Conservation (phyloP, 1,139 yeast genomes). For the Sugiyamaella grinbergsii region DNA sequence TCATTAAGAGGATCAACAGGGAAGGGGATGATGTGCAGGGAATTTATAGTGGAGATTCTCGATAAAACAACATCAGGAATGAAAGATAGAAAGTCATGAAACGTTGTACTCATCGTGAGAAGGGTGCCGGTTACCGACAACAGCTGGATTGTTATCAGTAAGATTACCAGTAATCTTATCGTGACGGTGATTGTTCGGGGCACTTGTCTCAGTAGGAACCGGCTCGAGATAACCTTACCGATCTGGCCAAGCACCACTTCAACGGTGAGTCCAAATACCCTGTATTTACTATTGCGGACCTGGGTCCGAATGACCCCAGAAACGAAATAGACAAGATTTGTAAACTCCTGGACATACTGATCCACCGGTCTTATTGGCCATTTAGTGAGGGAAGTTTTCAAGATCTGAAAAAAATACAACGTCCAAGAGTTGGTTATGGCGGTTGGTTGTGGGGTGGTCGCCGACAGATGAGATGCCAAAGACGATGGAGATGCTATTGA, state of each 20-base stretch:
- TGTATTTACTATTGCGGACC: neutral
- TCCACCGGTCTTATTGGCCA: too few species aligned
- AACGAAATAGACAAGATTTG: neutral
- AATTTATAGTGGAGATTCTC: neutral
- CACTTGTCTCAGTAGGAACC: neutral
- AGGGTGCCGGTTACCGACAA: neutral
- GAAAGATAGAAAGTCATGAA: neutral
- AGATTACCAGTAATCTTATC: neutral
- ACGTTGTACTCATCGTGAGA: neutral
- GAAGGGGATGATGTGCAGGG: constrained; percentile 1
- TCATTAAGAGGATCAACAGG: neutral
- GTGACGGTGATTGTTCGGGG: neutral
- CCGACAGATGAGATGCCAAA: neutral
- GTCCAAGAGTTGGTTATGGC: neutral
- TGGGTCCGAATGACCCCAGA: neutral
- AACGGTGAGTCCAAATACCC: neutral
- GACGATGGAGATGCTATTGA: neutral
- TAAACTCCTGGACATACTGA: neutral
- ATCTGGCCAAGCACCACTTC: neutral
- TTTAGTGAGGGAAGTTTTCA: neutral
- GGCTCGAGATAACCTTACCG: neutral
- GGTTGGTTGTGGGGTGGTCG: neutral
- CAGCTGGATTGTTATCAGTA: neutral
- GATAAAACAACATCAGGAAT: neutral
- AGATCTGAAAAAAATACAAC: neutral